Evolutionary conservation across 768 basidiomycete species (phyloP).

Genomic region (Pisolithus tinctorius): DNA sequence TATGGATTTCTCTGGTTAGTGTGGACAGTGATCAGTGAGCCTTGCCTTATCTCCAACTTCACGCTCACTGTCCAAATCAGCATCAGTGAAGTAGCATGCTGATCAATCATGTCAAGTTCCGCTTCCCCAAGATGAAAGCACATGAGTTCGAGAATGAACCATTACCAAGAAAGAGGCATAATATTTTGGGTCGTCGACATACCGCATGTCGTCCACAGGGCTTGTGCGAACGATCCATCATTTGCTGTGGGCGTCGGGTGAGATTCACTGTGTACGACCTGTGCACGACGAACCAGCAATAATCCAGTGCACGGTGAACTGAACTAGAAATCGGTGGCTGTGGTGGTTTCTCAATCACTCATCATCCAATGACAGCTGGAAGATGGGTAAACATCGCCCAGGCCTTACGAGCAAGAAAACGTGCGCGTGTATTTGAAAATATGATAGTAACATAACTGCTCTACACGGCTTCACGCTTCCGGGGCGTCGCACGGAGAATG

Average conservation of each 20-base stretch:
- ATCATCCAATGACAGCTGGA: neutral
- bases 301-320: slow-evolving; percentile 66
- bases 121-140: too few relatives aligned
- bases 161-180: slow-evolving; percentile 75
- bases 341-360: slow-evolving; percentile 18
- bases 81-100: too few relatives aligned
- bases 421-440: neutral
- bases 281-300: neutral
- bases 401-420: too few relatives aligned
- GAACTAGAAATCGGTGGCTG: slow-evolving; percentile 90
- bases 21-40: too few relatives aligned
- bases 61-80: too few relatives aligned
- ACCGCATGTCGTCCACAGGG: slow-evolving; percentile 67
- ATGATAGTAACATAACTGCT: neutral
- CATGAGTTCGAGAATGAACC: slow-evolving; percentile 31
- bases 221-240: slow-evolving; percentile 82
- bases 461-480: slow-evolving; percentile 77
- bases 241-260: slow-evolving; percentile 47
- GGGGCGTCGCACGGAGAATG: slow-evolving; percentile 79
- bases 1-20: too few relatives aligned
- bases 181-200: slow-evolving; percentile 70
- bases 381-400: neutral
- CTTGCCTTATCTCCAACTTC: too few relatives aligned
- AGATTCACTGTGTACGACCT: slow-evolving; percentile 6
- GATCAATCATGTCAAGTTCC: too few relatives aligned